These are phyloP conservation scores for Acacia melanoxylon DNA, from an alignment of 306 rosid genomes.

Conservation along the genomic window DNA sequence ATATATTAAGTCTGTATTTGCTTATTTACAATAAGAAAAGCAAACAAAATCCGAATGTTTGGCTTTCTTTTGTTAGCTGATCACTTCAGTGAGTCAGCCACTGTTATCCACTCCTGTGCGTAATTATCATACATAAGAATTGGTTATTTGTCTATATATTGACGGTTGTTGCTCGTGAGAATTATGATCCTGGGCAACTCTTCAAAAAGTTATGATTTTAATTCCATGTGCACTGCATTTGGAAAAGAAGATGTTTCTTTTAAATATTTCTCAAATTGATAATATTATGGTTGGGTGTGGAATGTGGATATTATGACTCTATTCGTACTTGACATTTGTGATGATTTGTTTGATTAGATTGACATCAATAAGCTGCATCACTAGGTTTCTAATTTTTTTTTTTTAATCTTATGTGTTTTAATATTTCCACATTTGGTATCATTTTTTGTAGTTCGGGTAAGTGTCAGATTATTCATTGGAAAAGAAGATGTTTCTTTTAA, in stretches of 20 bases:
- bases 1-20: constrained; percentile 2
- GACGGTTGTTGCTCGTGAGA: neutral
- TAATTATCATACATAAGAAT: neutral
- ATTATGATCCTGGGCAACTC: neutral
- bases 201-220: constrained; percentile 8
- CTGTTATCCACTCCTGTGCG: neutral
- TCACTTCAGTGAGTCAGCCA: neutral
- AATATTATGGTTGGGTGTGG: neutral
- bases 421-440: constrained; percentile 17
- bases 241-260: neutral
- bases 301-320: constrained; percentile 10
- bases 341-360: neutral
- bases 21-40: neutral
- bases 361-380: neutral
- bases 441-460: constrained; percentile 68
- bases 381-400: constrained; percentile 13
- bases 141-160: neutral
- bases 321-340: constrained; percentile 1
- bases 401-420: neutral
- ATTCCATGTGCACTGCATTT: neutral
- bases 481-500: neutral
- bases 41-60: neutral
- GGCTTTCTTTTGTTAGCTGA: neutral
- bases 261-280: neutral
- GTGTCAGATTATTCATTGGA: constrained; percentile 92